Conservation (phyloP, 2,329 filamentous ascomycete genomes). For the Pseudogymnoascus sp. region DNA sequence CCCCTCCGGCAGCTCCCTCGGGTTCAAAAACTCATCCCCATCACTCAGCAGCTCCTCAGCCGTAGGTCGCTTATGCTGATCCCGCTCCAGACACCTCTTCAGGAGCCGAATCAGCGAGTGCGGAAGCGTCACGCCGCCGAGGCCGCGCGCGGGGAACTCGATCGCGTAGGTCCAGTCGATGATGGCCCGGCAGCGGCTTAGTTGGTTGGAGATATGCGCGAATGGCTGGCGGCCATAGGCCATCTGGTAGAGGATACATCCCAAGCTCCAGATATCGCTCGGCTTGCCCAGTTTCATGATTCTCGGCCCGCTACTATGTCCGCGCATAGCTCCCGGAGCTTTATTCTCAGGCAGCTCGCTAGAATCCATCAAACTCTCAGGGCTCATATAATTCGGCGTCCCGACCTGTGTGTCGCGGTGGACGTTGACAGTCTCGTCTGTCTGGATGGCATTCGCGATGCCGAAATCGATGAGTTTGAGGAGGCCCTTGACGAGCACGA, state of each 20-base stretch:
- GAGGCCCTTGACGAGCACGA: conserved; percentile 81
- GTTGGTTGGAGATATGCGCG: conserved; percentile 79
- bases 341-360: conserved; percentile 50
- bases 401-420: conserved; percentile 93
- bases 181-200: conserved; percentile 79
- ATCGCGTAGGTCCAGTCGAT: conserved; percentile 70
- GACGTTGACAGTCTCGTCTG: conserved; percentile 92
- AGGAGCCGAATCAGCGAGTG: conserved; percentile 52
- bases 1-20: conserved; percentile 45
- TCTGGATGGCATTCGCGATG: conserved; percentile 94
- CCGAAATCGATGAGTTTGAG: conserved; percentile 98
- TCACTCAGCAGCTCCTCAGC: conserved; percentile 53
- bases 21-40: conserved; percentile 56
- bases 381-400: conserved; percentile 98
- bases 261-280: conserved; percentile 90
- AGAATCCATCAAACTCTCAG: conserved; percentile 83
- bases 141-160: conserved; percentile 60
- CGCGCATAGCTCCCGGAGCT: conserved; percentile 22
- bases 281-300: conserved; percentile 95
- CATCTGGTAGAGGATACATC: conserved; percentile 97
- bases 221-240: conserved; percentile 96
- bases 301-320: conserved; percentile 44
- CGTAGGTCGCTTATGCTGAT: conserved; percentile 54
- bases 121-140: conserved; percentile 57
- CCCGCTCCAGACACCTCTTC: conserved; percentile 53